Evolutionary conservation across 805 yeast genomes (phyloP).

Genomic region (Tetrapisispora namnaoensis): DNA sequence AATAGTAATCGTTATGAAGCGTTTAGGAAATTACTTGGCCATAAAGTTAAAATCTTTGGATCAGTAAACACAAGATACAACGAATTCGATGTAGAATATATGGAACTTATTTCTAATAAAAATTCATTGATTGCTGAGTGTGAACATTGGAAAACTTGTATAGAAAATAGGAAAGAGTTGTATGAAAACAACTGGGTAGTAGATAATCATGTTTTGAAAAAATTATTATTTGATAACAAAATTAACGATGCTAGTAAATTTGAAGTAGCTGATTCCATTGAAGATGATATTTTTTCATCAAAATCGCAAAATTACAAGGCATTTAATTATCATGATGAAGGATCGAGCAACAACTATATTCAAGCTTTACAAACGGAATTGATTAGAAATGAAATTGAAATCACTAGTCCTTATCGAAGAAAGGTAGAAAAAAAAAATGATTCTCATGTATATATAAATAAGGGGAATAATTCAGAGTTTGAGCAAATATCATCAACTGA

Average conservation of each 20-base stretch:
- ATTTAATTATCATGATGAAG: not conserved
- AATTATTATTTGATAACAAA: not conserved
- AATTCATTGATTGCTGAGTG: constrained; percentile 25
- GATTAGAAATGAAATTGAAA: constrained; percentile 12
- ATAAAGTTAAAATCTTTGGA: constrained; percentile 26
- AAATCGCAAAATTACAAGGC: not conserved
- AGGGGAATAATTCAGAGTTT: too few species aligned
- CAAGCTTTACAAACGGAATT: constrained; percentile 15
- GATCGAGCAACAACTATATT: constrained; percentile 1
- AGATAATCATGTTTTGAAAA: constrained; percentile 3
- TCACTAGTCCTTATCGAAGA: constrained; percentile 12
- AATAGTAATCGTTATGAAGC: not conserved
- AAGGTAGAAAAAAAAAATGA: not conserved
- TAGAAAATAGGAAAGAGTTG: constrained; percentile 20
- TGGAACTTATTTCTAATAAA: constrained; percentile 11
- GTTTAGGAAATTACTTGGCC: constrained; percentile 4
- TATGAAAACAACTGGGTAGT: constrained; percentile 29
- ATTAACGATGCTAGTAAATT: not conserved
- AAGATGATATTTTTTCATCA: not conserved
- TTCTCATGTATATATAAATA: not conserved
- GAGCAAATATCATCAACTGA: not conserved
- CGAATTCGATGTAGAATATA: constrained; percentile 28
- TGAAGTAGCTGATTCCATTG: not conserved
- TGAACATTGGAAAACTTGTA: constrained; percentile 30
- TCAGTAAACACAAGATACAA: constrained; percentile 8